These are phyloP conservation scores for Didymosphaeria variabile DNA, from an alignment of 2,329 filamentous ascomycete genomes.

Conservation along the genomic window DNA sequence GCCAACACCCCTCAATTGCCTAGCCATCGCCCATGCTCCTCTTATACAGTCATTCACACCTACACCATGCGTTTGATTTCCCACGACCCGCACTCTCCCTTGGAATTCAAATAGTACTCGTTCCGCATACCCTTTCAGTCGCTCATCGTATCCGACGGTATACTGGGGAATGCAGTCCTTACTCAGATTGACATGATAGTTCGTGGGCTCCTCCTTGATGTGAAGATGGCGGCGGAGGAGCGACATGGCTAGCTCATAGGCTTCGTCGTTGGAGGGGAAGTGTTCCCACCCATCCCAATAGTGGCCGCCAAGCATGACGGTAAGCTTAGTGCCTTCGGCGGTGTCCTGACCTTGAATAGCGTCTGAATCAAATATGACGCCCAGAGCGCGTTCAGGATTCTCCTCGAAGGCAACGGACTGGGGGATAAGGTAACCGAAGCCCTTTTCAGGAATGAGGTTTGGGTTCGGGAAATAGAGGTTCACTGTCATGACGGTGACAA, in stretches of 20 bases:
- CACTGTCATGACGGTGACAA: conserved; percentile 88
- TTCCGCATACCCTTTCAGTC: conserved; percentile 66
- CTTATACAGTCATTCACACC: conserved; percentile 63
- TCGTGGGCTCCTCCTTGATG: conserved; percentile 69
- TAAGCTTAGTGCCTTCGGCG: conserved; percentile 79
- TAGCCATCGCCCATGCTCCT: conserved; percentile 64
- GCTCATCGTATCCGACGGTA: conserved; percentile 75
- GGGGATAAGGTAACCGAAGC: conserved; percentile 94
- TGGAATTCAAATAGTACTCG: conserved; percentile 65
- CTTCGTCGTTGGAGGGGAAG: conserved; percentile 72
- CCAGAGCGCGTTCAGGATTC: conserved; percentile 84
- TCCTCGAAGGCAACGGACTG: conserved; percentile 72
- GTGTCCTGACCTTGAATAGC: conserved; percentile 66
- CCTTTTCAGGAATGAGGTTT: conserved; percentile 70
- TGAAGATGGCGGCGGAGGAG: conserved; percentile 78
- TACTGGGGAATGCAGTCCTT: conserved; percentile 91
- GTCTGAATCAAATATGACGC: conserved; percentile 90
- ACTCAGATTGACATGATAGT: conserved; percentile 69
- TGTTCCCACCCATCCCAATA: conserved; percentile 77
- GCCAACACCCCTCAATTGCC: conserved; percentile 46
- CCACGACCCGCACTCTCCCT: conserved; percentile 70
- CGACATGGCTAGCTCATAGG: conserved; percentile 72
- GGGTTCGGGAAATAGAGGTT: conserved; percentile 83
- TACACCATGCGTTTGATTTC: conserved; percentile 58
- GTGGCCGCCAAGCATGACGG: conserved; percentile 94